Evolutionary conservation across 176 grass and related monocot genomes (phyloP), one percentile per base, ranked within the genome.

Genomic region (Neostapfia colusana): DNA sequence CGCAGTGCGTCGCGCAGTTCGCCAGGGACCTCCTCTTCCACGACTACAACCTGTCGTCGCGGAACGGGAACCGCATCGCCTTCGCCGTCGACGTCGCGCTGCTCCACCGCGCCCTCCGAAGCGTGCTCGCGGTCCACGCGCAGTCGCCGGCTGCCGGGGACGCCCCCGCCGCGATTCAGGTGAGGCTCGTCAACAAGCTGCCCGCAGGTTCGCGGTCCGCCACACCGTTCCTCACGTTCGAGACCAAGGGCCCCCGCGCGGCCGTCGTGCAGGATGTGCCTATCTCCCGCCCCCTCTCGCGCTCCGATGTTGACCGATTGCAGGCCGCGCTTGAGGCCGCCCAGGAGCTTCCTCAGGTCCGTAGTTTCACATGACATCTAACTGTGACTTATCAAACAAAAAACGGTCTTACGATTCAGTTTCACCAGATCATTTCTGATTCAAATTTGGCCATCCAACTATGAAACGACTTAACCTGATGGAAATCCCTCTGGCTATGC

Each of bases 261-360:
- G 95, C 91, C 16, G 91, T 99, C 73, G 95, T 99, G 64, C 95
- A 99, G 83, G 95, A 99, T 26, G 87, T 99, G 51, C 95, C 95
- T 56, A 95, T 99, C 85, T 99, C 91, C 31, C 89, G 87, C 66
- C 89, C 95, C 8, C 87, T 99, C 18, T 94, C 95, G 7, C 85
- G 82, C 36, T 79, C 89, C 8, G 89, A 99, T 44, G 62, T 99
- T 39, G 82, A 79, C 51, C 85, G 83, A 75, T 79, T 95, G 76
- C 91, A 95, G 80, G 75, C 66, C 1, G 85, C 89, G 27, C 82
- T 99, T 63, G 91, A 99, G 44, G 82, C 85, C 63, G 87, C 89
- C 25, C 87, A 95, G 80, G 95, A 95, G 31, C 95, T 99, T 36
- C 91, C 95, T 55, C 80, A 92, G 95, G 95, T 92, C 28, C 51